These are phyloP conservation scores for Erysiphe neolycopersici DNA, from an alignment of 2,329 filamentous ascomycete genomes.

Conservation along the genomic window DNA sequence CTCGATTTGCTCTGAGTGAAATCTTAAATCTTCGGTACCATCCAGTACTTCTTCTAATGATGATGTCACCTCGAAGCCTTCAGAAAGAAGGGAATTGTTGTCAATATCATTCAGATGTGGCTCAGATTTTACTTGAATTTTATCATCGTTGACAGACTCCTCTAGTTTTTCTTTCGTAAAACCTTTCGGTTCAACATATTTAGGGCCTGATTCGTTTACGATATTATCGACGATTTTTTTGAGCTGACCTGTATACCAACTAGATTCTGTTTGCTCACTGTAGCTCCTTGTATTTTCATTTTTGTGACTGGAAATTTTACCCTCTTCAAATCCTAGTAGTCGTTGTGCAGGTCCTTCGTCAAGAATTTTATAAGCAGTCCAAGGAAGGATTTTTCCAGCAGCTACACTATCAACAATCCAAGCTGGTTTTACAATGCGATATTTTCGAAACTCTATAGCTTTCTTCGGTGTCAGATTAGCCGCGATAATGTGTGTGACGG, in stretches of 20 bases:
- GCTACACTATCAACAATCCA: slow-evolving; percentile 82
- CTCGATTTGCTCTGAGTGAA: not conserved
- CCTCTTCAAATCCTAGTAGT: slow-evolving; percentile 34
- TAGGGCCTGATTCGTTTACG: not conserved
- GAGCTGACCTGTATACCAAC: slow-evolving; percentile 43
- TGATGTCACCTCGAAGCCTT: slow-evolving; percentile 12
- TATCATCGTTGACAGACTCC: not conserved
- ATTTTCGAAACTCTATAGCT: slow-evolving; percentile 58
- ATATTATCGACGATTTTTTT: not conserved
- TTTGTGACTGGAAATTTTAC: slow-evolving; percentile 37
- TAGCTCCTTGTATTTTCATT: slow-evolving; percentile 39
- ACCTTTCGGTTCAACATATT: not conserved
- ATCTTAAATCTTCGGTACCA: slow-evolving; percentile 2
- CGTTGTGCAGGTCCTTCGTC: slow-evolving; percentile 68
- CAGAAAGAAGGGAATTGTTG: slow-evolving; percentile 4
- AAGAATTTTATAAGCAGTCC: slow-evolving; percentile 61
- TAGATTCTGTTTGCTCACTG: slow-evolving; percentile 51
- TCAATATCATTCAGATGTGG: slow-evolving; percentile 3
- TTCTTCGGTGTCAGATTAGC: slow-evolving; percentile 83
- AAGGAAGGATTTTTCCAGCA: slow-evolving; percentile 57
- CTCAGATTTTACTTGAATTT: slow-evolving; percentile 8
- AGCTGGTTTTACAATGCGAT: slow-evolving; percentile 78
- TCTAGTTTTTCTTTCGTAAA: not conserved
- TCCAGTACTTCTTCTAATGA: slow-evolving; percentile 13
- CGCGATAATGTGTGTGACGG: slow-evolving; percentile 86